A percentile compares a stretch with the other conserved stretches of the same genome.
These are phyloP conservation scores for Mollisiaceae sp. DNA, from an alignment of 2,329 filamentous ascomycete genomes.

Conservation along the genomic window DNA sequence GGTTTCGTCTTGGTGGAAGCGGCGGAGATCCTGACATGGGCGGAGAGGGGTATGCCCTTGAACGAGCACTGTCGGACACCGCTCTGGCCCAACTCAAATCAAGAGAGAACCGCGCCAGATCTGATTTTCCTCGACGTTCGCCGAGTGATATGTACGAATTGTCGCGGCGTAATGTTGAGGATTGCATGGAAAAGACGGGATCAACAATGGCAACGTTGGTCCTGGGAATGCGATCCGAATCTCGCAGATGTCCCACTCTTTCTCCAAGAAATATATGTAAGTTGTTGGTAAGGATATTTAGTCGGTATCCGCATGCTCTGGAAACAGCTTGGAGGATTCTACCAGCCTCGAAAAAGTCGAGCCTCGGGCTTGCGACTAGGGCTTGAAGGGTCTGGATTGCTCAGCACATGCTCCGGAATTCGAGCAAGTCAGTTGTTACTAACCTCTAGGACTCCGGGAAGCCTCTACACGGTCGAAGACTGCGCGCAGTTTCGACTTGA, in stretches of 20 bases:
- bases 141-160: conserved; percentile 52
- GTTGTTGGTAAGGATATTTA: conserved; percentile 15
- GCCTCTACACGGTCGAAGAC: neutral
- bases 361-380: neutral
- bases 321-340: conserved; percentile 14
- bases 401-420: conserved; percentile 8
- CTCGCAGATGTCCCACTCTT: conserved; percentile 28
- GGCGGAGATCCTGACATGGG: conserved; percentile 75
- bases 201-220: conserved; percentile 25
- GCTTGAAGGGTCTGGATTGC: conserved; percentile 6
- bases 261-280: conserved; percentile 24
- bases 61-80: conserved; percentile 59
- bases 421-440: neutral
- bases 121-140: conserved; percentile 62
- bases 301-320: conserved; percentile 31
- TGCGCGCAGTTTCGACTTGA: neutral
- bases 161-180: conserved; percentile 51
- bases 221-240: conserved; percentile 29
- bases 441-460: conserved; percentile 10
- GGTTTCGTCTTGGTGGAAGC: conserved; percentile 62
- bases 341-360: conserved; percentile 2
- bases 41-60: conserved; percentile 71
- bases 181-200: conserved; percentile 57
- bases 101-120: conserved; percentile 59
- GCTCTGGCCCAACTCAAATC: conserved; percentile 61